Conservation (phyloP, 2,329 filamentous ascomycete genomes). For the Colletotrichum sp. region DNA sequence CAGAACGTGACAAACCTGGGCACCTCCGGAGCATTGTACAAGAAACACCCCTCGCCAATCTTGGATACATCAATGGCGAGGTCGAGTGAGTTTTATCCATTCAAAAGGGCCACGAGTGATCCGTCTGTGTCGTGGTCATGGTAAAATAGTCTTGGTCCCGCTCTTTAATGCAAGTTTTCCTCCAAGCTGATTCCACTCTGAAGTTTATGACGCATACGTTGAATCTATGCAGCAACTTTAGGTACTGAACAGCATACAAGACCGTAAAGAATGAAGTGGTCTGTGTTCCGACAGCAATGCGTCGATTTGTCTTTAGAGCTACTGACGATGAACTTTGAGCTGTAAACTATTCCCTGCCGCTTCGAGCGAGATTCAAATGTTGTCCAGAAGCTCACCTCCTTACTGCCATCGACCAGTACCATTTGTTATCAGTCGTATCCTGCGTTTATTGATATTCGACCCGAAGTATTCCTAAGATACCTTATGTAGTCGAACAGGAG, state of each 20-base stretch:
- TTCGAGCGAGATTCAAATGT: neutral
- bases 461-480: neutral
- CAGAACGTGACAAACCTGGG: fast-evolving
- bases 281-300: too few species aligned
- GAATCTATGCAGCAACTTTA: too few species aligned
- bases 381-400: neutral
- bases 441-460: neutral
- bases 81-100: too few species aligned
- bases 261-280: too few species aligned
- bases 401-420: neutral
- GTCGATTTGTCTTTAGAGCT: too few species aligned
- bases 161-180: too few species aligned
- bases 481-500: neutral
- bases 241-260: too few species aligned
- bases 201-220: too few species aligned
- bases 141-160: fast-evolving
- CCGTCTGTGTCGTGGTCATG: fast-evolving
- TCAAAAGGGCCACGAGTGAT: too few species aligned
- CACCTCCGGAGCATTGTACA: fast-evolving
- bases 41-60: neutral
- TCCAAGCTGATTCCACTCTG: too few species aligned
- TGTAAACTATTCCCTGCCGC: neutral
- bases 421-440: neutral
- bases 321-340: neutral
- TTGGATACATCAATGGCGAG: too few species aligned